A percentile compares a stretch with the other conserved stretches of the same genome.
Conservation (phyloP, 2,329 filamentous ascomycete species). For the Claviceps sp. region DNA sequence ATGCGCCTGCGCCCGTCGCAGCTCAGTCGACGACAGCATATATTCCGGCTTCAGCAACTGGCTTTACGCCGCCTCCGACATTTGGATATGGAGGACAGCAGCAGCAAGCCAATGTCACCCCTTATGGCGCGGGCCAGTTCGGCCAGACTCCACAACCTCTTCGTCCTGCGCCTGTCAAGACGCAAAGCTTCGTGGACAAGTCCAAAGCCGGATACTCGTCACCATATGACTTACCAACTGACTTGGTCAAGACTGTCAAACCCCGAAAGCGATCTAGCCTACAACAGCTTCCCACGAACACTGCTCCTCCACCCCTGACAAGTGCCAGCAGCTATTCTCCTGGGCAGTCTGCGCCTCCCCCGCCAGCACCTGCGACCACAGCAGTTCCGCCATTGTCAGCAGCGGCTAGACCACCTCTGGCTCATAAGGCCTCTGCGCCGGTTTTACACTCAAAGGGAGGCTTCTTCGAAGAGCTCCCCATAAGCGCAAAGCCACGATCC, state of each 20-base stretch:
- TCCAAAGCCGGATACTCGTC: slow-evolving; percentile 85
- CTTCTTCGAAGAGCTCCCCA: slow-evolving; percentile 70
- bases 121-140: slow-evolving; percentile 20
- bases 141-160: slow-evolving; percentile 21
- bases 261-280: slow-evolving; percentile 52
- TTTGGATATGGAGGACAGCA: slow-evolving; percentile 11
- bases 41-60: slow-evolving; percentile 8
- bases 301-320: slow-evolving; percentile 40
- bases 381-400: background rate
- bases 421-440: slow-evolving; percentile 22
- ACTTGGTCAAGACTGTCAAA: slow-evolving; percentile 49
- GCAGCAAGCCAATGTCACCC: slow-evolving; percentile 9
- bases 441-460: slow-evolving; percentile 31
- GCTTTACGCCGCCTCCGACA: slow-evolving; percentile 6
- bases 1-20: slow-evolving; percentile 13
- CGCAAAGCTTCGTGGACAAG: slow-evolving; percentile 81
- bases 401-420: slow-evolving; percentile 15
- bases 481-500: slow-evolving; percentile 47
- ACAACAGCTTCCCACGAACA: slow-evolving; percentile 35
- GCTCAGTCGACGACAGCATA: slow-evolving; percentile 11
- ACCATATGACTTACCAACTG: slow-evolving; percentile 88
- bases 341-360: slow-evolving; percentile 11
- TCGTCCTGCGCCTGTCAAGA: slow-evolving; percentile 37
- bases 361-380: slow-evolving; percentile 11
- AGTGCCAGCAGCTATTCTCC: slow-evolving; percentile 44